Evolutionary conservation across 2,329 filamentous ascomycete genomes (phyloP).

Genomic region (Neofusicoccum parvum): DNA sequence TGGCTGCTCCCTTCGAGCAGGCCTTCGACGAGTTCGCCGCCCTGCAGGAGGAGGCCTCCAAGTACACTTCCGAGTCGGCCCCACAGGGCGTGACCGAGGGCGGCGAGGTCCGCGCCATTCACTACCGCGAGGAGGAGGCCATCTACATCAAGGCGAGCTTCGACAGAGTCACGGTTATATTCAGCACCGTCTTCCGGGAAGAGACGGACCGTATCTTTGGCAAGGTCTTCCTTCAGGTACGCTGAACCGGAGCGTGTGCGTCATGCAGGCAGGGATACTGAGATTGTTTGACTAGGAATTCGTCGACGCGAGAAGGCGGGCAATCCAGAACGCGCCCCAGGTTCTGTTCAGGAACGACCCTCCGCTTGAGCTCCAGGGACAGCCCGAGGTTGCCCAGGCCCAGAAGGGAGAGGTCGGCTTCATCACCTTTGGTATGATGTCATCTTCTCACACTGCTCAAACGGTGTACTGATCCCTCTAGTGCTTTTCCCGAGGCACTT

Average conservation of each 20-base stretch:
- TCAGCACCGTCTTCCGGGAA: conserved; percentile 96
- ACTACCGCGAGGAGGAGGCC: conserved; percentile 97
- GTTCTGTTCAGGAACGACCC: conserved; percentile 95
- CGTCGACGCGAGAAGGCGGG: conserved; percentile 89
- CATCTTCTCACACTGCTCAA: conserved; percentile 21
- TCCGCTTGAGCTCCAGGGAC: conserved; percentile 83
- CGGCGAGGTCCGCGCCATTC: conserved; percentile 90
- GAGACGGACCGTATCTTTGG: conserved; percentile 97
- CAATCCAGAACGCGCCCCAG: conserved; percentile 97
- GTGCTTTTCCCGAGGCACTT: conserved; percentile 96
- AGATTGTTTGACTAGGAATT: conserved; percentile 66
- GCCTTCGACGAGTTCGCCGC: conserved; percentile 92
- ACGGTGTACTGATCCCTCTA: conserved; percentile 41
- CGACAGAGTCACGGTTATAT: conserved; percentile 97
- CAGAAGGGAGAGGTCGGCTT: conserved; percentile 90
- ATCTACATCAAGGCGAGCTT: conserved; percentile 98
- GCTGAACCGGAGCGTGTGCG: neutral
- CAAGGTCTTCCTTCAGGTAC: conserved; percentile 87
- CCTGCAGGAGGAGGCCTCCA: conserved; percentile 83
- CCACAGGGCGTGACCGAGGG: conserved; percentile 89
- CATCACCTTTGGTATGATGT: conserved; percentile 84
- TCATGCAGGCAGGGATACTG: neutral
- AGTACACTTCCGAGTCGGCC: conserved; percentile 91
- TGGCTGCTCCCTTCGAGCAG: conserved; percentile 97
- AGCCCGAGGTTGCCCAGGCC: conserved; percentile 74